phyloP scores from a whole-genome alignment of 202 grass and related monocot genomes.

The Carex arenaria region DNA sequence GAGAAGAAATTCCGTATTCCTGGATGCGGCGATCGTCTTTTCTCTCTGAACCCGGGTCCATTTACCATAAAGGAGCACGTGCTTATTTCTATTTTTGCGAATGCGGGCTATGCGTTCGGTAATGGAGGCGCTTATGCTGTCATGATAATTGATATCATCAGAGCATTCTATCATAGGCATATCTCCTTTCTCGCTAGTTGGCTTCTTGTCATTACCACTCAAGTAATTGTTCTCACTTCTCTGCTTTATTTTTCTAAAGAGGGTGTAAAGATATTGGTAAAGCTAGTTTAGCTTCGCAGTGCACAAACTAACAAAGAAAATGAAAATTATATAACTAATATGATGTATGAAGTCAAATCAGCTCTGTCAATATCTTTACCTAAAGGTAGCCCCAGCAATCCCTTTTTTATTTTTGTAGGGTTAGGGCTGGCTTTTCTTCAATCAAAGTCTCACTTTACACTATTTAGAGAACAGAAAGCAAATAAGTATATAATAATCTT shows the following conservation, averaged over 20 bases:
- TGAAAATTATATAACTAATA: too few species aligned
- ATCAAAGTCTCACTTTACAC: too few species aligned
- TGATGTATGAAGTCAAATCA: too few species aligned
- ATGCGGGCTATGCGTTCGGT: constrained; percentile 79
- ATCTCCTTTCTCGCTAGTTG: constrained; percentile 52
- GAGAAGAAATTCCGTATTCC: constrained; percentile 32
- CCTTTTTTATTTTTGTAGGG: too few species aligned
- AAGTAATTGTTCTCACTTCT: constrained; percentile 8
- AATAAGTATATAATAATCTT: not conserved
- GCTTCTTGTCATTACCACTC: constrained; percentile 69
- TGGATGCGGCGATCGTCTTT: constrained; percentile 34
- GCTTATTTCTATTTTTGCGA: constrained; percentile 84
- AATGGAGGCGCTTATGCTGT: constrained; percentile 71
- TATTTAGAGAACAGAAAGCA: too few species aligned
- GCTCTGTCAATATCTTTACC: too few species aligned
- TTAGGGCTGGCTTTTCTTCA: too few species aligned
- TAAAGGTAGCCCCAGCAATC: too few species aligned
- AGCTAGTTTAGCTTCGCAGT: too few species aligned
- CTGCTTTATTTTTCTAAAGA: not conserved
- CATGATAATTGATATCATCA: constrained; percentile 64
- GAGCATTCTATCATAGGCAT: constrained; percentile 37
- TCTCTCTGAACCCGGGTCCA: constrained; percentile 75
- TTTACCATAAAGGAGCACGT: constrained; percentile 99
- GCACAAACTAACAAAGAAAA: too few species aligned
- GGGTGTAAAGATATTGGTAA: too few species aligned